Percentiles rank a stretch among this genome's conserved stretches.
phyloP scores from a whole-genome alignment of 306 rosid species.

The Fagus crenata region DNA sequence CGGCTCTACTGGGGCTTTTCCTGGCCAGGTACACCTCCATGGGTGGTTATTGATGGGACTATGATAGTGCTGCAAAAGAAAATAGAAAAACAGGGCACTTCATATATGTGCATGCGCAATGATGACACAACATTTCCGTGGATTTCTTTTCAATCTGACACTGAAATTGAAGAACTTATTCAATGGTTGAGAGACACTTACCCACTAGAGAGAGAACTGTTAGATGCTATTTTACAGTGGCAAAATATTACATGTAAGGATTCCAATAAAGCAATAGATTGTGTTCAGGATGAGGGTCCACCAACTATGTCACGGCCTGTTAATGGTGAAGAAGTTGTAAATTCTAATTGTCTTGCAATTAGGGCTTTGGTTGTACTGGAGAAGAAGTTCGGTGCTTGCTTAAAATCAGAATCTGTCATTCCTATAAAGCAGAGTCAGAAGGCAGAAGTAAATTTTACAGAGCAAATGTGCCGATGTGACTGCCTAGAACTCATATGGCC shows the following conservation, averaged over 20 bases:
- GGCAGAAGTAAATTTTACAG: slow-evolving; percentile 50
- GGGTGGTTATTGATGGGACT: slow-evolving; percentile 65
- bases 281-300: slow-evolving; percentile 42
- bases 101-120: slow-evolving; percentile 28
- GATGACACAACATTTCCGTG: slow-evolving; percentile 43
- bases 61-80: slow-evolving; percentile 41
- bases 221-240: slow-evolving; percentile 68
- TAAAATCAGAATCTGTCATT: slow-evolving; percentile 50
- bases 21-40: slow-evolving; percentile 45
- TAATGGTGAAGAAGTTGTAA: slow-evolving; percentile 38
- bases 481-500: slow-evolving; percentile 89
- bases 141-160: slow-evolving; percentile 69
- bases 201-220: slow-evolving; percentile 72
- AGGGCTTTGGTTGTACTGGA: slow-evolving; percentile 70
- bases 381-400: slow-evolving; percentile 68
- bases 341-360: slow-evolving; percentile 51
- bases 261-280: slow-evolving; percentile 37
- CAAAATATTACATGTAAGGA: slow-evolving; percentile 55
- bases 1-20: slow-evolving; percentile 74
- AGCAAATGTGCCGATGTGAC: slow-evolving; percentile 71
- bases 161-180: slow-evolving; percentile 66
- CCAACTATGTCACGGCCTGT: slow-evolving; percentile 30
- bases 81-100: slow-evolving; percentile 22
- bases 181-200: slow-evolving; percentile 62
- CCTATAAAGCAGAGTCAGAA: slow-evolving; percentile 48